These are phyloP conservation scores for Lachancea fermentati DNA, from an alignment of 805 yeast genomes.

Conservation along the genomic window DNA sequence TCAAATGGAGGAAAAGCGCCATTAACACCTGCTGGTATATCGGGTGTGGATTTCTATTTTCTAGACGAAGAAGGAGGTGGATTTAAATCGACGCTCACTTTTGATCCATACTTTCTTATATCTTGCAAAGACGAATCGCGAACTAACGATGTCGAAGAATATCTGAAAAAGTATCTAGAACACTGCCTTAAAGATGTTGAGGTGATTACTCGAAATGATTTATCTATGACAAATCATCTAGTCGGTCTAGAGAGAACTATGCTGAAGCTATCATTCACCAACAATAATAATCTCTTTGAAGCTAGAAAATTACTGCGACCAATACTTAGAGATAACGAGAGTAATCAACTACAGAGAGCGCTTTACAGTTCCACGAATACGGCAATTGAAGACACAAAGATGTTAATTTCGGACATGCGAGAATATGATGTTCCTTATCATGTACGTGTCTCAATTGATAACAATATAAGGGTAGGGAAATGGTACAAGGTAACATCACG, in stretches of 20 bases:
- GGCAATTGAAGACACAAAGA: conserved; percentile 50
- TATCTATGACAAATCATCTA: conserved; percentile 78
- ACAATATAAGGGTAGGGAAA: conserved; percentile 82
- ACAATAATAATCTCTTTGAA: conserved; percentile 62
- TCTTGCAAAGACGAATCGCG: conserved; percentile 43
- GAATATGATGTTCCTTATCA: conserved; percentile 97
- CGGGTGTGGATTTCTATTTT: conserved; percentile 93
- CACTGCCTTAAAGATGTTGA: conserved; percentile 49
- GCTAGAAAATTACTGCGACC: conserved; percentile 71
- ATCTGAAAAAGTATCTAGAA: conserved; percentile 62
- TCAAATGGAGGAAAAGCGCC: conserved; percentile 3
- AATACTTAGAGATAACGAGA: conserved; percentile 60
- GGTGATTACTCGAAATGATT: conserved; percentile 68
- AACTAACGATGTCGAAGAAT: conserved; percentile 76
- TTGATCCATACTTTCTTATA: conserved; percentile 82
- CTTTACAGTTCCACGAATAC: conserved; percentile 40
- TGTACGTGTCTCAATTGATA: conserved; percentile 92
- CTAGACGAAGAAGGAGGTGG: conserved; percentile 95
- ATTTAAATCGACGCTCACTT: conserved; percentile 77
- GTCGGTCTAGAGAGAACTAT: conserved; percentile 65
- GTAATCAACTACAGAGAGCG: conserved; percentile 56
- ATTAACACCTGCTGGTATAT: conserved; percentile 44
- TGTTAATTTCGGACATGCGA: conserved; percentile 65
- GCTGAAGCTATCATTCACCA: conserved; percentile 66
- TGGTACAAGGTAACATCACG: conserved; percentile 82